Percentiles rank a stretch among this genome's conserved stretches.
phyloP scores from a whole-genome alignment of 2,329 filamentous ascomycete species.

The Fusarium sambucinum region DNA sequence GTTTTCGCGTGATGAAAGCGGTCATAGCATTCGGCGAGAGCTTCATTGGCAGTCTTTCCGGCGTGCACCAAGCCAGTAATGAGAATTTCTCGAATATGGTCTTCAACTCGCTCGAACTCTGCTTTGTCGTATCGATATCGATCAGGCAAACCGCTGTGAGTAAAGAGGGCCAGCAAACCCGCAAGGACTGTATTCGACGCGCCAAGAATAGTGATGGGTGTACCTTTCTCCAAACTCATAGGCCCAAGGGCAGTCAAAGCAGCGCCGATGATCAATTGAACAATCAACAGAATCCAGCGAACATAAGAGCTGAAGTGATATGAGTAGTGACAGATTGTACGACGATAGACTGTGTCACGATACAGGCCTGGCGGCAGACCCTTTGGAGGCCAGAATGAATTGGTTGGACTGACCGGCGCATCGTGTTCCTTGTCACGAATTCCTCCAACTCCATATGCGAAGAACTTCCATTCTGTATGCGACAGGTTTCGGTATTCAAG shows the following conservation, averaged over 20 bases:
- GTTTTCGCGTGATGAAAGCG: conserved; percentile 60
- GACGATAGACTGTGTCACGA: conserved; percentile 60
- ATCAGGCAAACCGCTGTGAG: conserved; percentile 67
- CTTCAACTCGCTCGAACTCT: conserved; percentile 63
- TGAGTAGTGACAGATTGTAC: conserved; percentile 59
- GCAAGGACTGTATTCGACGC: conserved; percentile 64
- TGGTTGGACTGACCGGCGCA: conserved; percentile 57
- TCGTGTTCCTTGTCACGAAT: conserved; percentile 60
- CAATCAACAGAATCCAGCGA: conserved; percentile 61
- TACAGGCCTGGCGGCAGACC: conserved; percentile 64
- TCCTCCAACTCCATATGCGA: conserved; percentile 63
- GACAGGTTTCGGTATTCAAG: conserved; percentile 56
- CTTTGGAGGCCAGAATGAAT: conserved; percentile 59
- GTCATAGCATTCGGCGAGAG: conserved; percentile 62
- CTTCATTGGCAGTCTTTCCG: conserved; percentile 59
- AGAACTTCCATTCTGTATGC: conserved; percentile 59
- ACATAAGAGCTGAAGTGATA: conserved; percentile 59
- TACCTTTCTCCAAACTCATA: conserved; percentile 53
- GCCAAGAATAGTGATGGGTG: conserved; percentile 62
- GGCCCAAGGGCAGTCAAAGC: conserved; percentile 64
- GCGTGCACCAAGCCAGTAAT: conserved; percentile 61
- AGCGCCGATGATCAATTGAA: conserved; percentile 63
- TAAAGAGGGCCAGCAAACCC: conserved; percentile 63
- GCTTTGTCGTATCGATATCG: conserved; percentile 63
- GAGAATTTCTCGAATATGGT: conserved; percentile 63